Conservation (phyloP, 1,284 basidiomycete genomes). For the Apiotrichum akiyoshidainum region DNA sequence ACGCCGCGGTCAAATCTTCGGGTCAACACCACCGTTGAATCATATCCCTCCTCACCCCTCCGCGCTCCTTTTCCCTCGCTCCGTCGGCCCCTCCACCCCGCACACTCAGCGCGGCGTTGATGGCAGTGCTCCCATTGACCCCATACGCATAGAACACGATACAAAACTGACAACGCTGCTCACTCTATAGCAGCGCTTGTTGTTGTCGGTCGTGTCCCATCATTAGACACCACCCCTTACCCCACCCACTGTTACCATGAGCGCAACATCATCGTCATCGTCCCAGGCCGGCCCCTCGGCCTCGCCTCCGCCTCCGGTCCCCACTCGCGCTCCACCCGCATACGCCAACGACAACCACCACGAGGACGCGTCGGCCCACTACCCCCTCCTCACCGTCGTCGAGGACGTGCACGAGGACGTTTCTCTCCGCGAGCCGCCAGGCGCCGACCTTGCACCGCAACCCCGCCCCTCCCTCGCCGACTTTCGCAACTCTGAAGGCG, state of each 20-base stretch:
- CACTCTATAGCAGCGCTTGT: too few species aligned
- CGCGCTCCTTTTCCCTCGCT: too few species aligned
- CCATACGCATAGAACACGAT: too few species aligned
- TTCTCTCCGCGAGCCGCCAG: slow-evolving; percentile 18
- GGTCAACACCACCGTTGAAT: too few species aligned
- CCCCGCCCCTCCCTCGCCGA: slow-evolving; percentile 34
- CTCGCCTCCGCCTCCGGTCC: not conserved
- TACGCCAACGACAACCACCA: slow-evolving; percentile 8
- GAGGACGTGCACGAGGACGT: not conserved
- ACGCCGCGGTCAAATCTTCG: too few species aligned
- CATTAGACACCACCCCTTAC: not conserved
- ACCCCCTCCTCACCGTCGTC: slow-evolving; percentile 7
- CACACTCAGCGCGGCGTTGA: too few species aligned
- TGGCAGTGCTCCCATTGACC: too few species aligned
- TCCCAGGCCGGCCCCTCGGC: slow-evolving; percentile 8
- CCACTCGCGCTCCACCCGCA: not conserved
- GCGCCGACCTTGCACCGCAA: slow-evolving; percentile 10
- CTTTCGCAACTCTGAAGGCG: slow-evolving; percentile 46
- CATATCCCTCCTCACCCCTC: too few species aligned
- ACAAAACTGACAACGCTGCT: too few species aligned
- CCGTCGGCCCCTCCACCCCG: too few species aligned
- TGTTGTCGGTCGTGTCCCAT: not conserved
- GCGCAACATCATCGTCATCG: slow-evolving; percentile 3
- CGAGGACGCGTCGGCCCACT: slow-evolving; percentile 6
- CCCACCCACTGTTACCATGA: not conserved